phyloP scores from a whole-genome alignment of 495 filamentous ascomycete species.

The Xeromyces bisporus region DNA sequence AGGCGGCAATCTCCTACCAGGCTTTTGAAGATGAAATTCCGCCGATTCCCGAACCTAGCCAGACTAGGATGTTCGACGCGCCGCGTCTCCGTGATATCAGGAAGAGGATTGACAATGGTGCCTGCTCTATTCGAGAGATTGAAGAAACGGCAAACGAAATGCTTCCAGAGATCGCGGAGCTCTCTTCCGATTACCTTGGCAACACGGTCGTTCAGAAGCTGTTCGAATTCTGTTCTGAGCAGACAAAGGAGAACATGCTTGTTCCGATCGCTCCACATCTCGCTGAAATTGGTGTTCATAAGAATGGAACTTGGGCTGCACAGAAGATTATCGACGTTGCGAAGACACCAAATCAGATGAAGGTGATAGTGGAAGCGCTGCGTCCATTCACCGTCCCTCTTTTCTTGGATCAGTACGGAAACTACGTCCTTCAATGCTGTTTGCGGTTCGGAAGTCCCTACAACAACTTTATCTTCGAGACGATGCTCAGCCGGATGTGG shows the following conservation, averaged over 20 bases:
- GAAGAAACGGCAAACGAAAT: slow-evolving; percentile 82
- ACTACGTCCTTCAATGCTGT: slow-evolving; percentile 94
- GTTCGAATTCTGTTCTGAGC: slow-evolving; percentile 88
- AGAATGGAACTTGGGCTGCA: slow-evolving; percentile 97
- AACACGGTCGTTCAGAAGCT: slow-evolving; percentile 99
- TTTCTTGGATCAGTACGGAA: slow-evolving; percentile 95
- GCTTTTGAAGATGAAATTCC: slow-evolving; percentile 70
- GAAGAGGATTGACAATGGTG: slow-evolving; percentile 91
- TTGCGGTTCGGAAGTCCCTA: slow-evolving; percentile 74
- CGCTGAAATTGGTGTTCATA: slow-evolving; percentile 93
- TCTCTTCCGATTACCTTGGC: slow-evolving; percentile 87
- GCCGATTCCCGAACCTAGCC: slow-evolving; percentile 72
- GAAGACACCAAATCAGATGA: slow-evolving; percentile 68
- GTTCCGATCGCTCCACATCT: slow-evolving; percentile 74
- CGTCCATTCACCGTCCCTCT: slow-evolving; percentile 72
- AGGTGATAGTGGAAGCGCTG: slow-evolving; percentile 65
- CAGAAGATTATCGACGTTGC: slow-evolving; percentile 98
- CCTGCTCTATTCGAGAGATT: slow-evolving; percentile 69
- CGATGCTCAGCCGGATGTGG: slow-evolving; percentile 92
- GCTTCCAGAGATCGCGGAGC: slow-evolving; percentile 90
- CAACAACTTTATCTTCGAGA: slow-evolving; percentile 96
- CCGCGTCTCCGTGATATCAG: slow-evolving; percentile 91
- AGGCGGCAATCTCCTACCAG: slow-evolving; percentile 57
- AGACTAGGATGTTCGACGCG: slow-evolving; percentile 83
- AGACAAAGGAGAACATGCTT: slow-evolving; percentile 82